Percentiles rank a stretch among this genome's conserved stretches.
Conservation (phyloP, 768 basidiomycete genomes). For the Rhodotorula babjevae region DNA sequence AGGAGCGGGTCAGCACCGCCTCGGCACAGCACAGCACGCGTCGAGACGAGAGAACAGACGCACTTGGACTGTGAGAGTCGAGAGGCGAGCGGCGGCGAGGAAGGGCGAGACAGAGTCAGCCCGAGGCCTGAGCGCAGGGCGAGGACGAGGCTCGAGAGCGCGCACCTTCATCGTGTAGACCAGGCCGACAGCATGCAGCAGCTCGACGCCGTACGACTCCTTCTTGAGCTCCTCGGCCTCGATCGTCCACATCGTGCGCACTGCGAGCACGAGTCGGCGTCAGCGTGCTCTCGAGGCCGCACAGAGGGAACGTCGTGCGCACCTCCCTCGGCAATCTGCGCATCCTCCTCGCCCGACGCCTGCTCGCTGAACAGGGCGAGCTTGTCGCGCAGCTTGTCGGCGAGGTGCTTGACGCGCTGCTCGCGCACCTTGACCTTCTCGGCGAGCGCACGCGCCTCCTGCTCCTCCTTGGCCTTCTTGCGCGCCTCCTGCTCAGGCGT, state of each 20-base stretch:
- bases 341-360: conserved; percentile 55
- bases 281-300: neutral
- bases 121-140: neutral
- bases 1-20: too few relatives aligned
- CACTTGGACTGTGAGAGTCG: neutral
- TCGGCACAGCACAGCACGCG: too few relatives aligned
- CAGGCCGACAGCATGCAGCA: conserved; percentile 78
- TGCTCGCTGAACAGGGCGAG: conserved; percentile 80
- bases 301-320: conserved; percentile 44
- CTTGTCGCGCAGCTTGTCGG: conserved; percentile 73
- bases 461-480: conserved; percentile 49
- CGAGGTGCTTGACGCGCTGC: conserved; percentile 68
- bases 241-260: conserved; percentile 42
- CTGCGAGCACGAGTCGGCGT: neutral
- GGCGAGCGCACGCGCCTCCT: conserved; percentile 45
- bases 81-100: neutral
- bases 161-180: conserved; percentile 66
- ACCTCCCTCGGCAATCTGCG: conserved; percentile 64
- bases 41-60: neutral
- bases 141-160: conserved; percentile 47
- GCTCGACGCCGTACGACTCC: conserved; percentile 81
- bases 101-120: neutral
- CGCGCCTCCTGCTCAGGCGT: conserved; percentile 60
- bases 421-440: conserved; percentile 76
- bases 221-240: conserved; percentile 60